Percentiles rank a stretch among this genome's conserved stretches.
Conservation (phyloP, 1,284 basidiomycete genomes). For the Leccinum subrobustum region DNA sequence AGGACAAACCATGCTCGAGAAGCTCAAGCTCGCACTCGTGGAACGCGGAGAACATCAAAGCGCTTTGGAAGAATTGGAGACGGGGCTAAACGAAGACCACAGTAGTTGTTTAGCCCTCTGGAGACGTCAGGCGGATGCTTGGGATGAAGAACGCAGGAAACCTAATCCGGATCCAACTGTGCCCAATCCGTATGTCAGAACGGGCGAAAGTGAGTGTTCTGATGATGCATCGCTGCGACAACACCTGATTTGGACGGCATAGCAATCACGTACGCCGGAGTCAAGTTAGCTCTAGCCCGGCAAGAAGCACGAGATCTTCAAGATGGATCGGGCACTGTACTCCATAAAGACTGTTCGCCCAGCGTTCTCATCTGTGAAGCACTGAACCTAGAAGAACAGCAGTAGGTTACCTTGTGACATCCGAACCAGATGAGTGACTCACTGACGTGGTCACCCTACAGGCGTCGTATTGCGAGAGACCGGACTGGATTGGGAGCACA, state of each 20-base stretch:
- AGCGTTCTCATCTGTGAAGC: neutral
- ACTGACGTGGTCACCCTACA: neutral
- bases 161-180: neutral
- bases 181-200: neutral
- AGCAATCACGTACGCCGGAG: neutral
- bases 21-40: neutral
- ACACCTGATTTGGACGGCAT: neutral
- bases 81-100: neutral
- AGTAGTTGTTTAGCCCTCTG: neutral
- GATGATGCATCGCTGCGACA: neutral
- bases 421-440: neutral
- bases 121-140: neutral
- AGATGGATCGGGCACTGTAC: neutral
- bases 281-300: neutral
- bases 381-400: neutral
- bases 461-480: neutral
- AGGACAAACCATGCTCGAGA: neutral
- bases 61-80: neutral
- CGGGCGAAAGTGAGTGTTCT: neutral
- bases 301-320: neutral
- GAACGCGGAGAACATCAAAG: neutral
- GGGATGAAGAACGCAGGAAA: neutral
- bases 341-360: neutral
- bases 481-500: neutral
- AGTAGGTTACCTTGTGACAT: neutral